phyloP scores from a whole-genome alignment of 2,329 filamentous ascomycete species.

The Penicillium nordicum region DNA sequence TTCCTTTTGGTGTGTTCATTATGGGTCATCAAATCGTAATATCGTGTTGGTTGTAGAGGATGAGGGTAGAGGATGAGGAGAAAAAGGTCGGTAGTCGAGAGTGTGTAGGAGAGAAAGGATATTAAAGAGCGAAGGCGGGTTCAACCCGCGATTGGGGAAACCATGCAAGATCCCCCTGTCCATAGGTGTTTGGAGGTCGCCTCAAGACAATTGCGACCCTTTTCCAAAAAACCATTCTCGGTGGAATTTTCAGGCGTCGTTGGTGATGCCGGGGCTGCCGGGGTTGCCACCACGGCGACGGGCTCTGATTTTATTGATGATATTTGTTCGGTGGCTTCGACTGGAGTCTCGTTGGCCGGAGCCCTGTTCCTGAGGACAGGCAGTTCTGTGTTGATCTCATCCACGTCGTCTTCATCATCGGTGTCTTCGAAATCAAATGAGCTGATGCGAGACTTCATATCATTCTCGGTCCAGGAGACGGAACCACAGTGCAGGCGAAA shows the following conservation, averaged over 20 bases:
- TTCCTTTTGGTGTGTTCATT: slow-evolving; percentile 15
- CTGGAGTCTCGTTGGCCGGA: background rate
- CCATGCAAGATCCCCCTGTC: slow-evolving; percentile 19
- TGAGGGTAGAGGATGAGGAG: background rate
- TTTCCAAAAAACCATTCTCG: slow-evolving; percentile 24
- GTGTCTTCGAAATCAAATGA: slow-evolving; percentile 36
- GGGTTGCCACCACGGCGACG: background rate
- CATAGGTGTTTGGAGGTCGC: slow-evolving; percentile 29
- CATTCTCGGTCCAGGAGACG: slow-evolving; percentile 34
- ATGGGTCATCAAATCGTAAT: slow-evolving; percentile 17
- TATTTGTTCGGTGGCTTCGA: slow-evolving; percentile 12
- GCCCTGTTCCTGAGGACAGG: slow-evolving; percentile 3
- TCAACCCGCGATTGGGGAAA: slow-evolving; percentile 8
- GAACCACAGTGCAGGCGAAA: slow-evolving; percentile 35
- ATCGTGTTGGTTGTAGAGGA: slow-evolving; percentile 10
- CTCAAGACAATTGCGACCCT: slow-evolving; percentile 29
- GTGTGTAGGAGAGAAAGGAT: background rate
- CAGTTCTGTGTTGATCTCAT: slow-evolving; percentile 11
- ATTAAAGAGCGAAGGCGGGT: background rate
- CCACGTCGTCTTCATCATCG: slow-evolving; percentile 29
- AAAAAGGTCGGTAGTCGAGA: background rate
- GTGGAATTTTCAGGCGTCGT: slow-evolving; percentile 2
- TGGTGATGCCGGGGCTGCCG: background rate
- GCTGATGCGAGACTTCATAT: slow-evolving; percentile 36
- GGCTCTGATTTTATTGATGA: background rate